phyloP scores from a whole-genome alignment of 495 filamentous ascomycete species.

The Hyaloscypha hepaticicola region DNA sequence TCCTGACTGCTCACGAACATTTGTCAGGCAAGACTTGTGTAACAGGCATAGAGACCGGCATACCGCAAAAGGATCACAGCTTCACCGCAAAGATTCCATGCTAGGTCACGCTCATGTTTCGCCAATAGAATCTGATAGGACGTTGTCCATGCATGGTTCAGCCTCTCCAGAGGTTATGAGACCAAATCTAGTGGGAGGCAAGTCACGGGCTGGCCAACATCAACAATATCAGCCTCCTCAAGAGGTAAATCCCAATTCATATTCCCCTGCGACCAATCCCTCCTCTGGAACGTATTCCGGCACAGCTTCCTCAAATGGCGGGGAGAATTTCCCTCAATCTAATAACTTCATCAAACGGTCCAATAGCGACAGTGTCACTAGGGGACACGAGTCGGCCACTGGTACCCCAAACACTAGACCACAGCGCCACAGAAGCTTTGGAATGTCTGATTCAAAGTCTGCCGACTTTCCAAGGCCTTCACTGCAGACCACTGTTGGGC shows the following conservation, averaged over 20 bases:
- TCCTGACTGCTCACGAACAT: slow-evolving; percentile 83
- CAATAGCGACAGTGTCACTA: slow-evolving; percentile 29
- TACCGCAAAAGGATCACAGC: slow-evolving; percentile 90
- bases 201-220: slow-evolving; percentile 45
- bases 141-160: slow-evolving; percentile 41
- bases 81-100: slow-evolving; percentile 84
- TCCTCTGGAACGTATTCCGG: slow-evolving; percentile 42
- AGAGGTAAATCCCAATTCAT: slow-evolving; percentile 47
- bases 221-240: slow-evolving; percentile 53
- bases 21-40: slow-evolving; percentile 93
- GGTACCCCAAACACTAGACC: slow-evolving; percentile 14
- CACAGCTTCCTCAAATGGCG: slow-evolving; percentile 25
- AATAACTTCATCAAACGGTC: slow-evolving; percentile 28
- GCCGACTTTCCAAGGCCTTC: slow-evolving; percentile 39
- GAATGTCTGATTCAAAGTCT: slow-evolving; percentile 24
- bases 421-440: slow-evolving; percentile 32
- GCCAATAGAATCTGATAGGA: slow-evolving; percentile 44
- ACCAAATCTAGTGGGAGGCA: slow-evolving; percentile 36
- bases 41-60: slow-evolving; percentile 92
- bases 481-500: slow-evolving; percentile 44
- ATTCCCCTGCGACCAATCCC: slow-evolving; percentile 48
- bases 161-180: slow-evolving; percentile 52
- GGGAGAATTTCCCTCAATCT: slow-evolving; percentile 19
- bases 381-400: slow-evolving; percentile 10
- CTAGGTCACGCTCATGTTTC: slow-evolving; percentile 59